These are phyloP conservation scores for Xylaria sp. DNA, from an alignment of 2,329 filamentous ascomycete genomes.

Conservation along the genomic window DNA sequence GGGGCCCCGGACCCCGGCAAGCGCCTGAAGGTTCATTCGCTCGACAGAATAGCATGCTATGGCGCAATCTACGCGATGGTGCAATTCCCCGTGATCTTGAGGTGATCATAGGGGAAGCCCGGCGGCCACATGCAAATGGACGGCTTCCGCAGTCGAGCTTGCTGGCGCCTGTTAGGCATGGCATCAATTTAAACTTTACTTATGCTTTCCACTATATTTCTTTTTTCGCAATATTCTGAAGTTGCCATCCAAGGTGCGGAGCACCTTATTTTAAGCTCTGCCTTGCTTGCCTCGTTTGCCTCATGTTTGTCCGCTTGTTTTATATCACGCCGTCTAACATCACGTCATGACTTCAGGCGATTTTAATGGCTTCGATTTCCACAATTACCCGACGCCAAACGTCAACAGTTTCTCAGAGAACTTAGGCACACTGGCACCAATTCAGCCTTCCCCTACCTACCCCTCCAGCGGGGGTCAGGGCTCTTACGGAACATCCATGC, in stretches of 20 bases:
- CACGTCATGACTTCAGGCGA: slow-evolving; percentile 65
- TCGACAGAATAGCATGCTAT: slow-evolving; percentile 47
- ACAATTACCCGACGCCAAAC: slow-evolving; percentile 61
- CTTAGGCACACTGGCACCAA: slow-evolving; percentile 57
- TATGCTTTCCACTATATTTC: slow-evolving; percentile 27
- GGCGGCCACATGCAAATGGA: slow-evolving; percentile 33
- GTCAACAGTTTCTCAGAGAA: slow-evolving; percentile 58
- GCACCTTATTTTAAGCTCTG: slow-evolving; percentile 43
- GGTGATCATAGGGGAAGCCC: slow-evolving; percentile 42
- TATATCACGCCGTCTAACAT: slow-evolving; percentile 53
- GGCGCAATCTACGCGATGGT: slow-evolving; percentile 60
- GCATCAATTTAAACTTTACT: slow-evolving; percentile 40
- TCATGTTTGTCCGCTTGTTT: slow-evolving; percentile 41
- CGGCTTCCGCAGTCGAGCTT: slow-evolving; percentile 40
- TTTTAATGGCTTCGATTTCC: slow-evolving; percentile 67
- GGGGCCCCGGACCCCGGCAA: slow-evolving; percentile 35
- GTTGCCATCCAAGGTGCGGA: slow-evolving; percentile 46
- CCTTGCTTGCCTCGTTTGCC: slow-evolving; percentile 39
- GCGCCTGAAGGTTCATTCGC: slow-evolving; percentile 36
- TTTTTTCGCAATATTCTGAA: slow-evolving; percentile 36
- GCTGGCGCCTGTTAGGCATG: slow-evolving; percentile 40
- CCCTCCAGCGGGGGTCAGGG: slow-evolving; percentile 52
- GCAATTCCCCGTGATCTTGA: slow-evolving; percentile 70
- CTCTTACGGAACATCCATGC: slow-evolving; percentile 47
- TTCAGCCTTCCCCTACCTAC: slow-evolving; percentile 64